Evolutionary conservation across 192 early-diverging fungal species (phyloP).

Genomic region (Coemansia sp.): DNA sequence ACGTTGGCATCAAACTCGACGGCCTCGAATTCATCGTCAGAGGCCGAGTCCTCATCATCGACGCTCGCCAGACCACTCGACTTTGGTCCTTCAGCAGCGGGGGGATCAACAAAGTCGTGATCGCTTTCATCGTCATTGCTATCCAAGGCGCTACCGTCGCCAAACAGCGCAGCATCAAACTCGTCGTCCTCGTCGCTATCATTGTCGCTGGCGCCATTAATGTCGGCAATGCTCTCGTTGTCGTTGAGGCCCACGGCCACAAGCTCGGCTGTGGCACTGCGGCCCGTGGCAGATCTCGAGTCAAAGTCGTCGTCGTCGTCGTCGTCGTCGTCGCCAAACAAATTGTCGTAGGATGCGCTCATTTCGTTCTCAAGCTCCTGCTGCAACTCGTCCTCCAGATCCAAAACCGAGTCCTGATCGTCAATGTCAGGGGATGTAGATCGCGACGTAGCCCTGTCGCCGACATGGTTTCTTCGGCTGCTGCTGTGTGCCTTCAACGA

Average conservation of each 20-base stretch:
- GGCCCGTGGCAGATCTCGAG: constrained; percentile 20
- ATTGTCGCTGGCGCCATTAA: background rate
- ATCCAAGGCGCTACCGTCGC: constrained; percentile 22
- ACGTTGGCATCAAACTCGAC: constrained; percentile 19
- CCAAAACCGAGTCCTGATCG: constrained; percentile 30
- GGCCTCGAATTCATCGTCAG: constrained; percentile 51
- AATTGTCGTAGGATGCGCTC: constrained; percentile 44
- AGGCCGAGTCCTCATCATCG: constrained; percentile 44
- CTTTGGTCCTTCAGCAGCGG: background rate
- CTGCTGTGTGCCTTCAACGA: constrained; percentile 33
- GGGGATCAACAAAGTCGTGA: constrained; percentile 41
- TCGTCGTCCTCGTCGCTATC: constrained; percentile 9
- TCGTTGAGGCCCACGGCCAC: constrained; percentile 1
- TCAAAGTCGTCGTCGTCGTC: constrained; percentile 8
- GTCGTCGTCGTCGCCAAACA: constrained; percentile 38
- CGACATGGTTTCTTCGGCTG: constrained; percentile 2
- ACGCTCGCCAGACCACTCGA: background rate
- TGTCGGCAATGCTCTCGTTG: background rate
- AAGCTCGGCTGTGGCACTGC: constrained; percentile 16
- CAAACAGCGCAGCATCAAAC: constrained; percentile 36
- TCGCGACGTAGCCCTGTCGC: constrained; percentile 27
- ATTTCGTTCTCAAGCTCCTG: constrained; percentile 54
- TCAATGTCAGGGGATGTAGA: constrained; percentile 29
- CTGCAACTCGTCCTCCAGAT: constrained; percentile 50
- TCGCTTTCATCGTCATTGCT: constrained; percentile 31